Conservation (phyloP, 2,329 filamentous ascomycete species). For the Diaporthe vexans region DNA sequence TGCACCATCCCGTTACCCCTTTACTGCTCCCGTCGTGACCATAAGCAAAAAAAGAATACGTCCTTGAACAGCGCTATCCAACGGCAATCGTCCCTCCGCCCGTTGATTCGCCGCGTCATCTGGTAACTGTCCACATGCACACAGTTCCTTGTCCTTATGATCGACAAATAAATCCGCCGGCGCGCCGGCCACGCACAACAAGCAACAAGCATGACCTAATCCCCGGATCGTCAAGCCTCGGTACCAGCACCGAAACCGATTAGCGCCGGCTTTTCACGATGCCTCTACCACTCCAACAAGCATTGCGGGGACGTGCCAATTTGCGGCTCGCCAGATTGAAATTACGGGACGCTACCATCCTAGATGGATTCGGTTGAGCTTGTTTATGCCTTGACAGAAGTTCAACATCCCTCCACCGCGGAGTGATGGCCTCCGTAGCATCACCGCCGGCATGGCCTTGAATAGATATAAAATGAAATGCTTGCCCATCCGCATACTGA, state of each 20-base stretch:
- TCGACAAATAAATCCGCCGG: background rate
- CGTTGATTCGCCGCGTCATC: background rate
- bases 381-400: background rate
- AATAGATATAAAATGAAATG: background rate
- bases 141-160: background rate
- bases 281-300: slow-evolving; percentile 8
- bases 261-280: slow-evolving; percentile 28
- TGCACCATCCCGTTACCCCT: background rate
- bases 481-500: background rate
- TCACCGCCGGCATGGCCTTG: background rate
- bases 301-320: slow-evolving; percentile 18
- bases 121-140: no score
- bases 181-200: no score
- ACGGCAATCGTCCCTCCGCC: background rate
- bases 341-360: background rate
- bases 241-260: slow-evolving; percentile 17
- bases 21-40: background rate
- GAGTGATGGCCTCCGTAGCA: slow-evolving; percentile 2
- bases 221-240: slow-evolving; percentile 17
- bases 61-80: background rate
- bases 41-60: no score
- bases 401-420: slow-evolving; percentile 5
- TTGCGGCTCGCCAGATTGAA: slow-evolving; percentile 1
- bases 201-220: background rate
- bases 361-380: background rate